Percentiles rank a stretch among this genome's conserved stretches.
phyloP scores from a whole-genome alignment of 257 asterid species.

The Thymus quinquecostatus region DNA sequence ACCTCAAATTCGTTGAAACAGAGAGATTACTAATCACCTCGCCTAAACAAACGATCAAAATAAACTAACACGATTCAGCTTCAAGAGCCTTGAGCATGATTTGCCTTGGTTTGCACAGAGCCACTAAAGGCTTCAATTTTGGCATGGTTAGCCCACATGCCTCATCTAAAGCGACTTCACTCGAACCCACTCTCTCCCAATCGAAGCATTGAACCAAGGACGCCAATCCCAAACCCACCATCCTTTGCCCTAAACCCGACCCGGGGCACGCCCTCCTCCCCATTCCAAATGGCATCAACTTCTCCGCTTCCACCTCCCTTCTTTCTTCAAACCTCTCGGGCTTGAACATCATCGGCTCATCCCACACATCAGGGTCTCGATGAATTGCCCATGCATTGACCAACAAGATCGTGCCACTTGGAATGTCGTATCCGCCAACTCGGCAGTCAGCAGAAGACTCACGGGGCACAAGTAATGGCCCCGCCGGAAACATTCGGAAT shows the following conservation, averaged over 20 bases:
- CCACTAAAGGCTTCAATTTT: constrained; percentile 44
- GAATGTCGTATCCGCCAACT: constrained; percentile 47
- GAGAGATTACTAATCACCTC: no score
- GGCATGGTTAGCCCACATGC: constrained; percentile 51
- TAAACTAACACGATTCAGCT: no score
- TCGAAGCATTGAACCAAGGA: constrained; percentile 49
- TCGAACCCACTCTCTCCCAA: constrained; percentile 35
- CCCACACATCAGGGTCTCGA: constrained; percentile 46
- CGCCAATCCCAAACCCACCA: constrained; percentile 45
- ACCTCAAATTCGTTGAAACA: no score
- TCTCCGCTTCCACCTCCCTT: constrained; percentile 29
- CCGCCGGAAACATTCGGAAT: constrained; percentile 33
- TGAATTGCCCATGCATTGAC: constrained; percentile 51
- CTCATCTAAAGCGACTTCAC: constrained; percentile 41
- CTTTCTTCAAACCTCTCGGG: constrained; percentile 47
- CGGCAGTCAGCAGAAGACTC: constrained; percentile 45
- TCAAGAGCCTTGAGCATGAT: not conserved
- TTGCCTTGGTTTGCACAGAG: constrained; percentile 40
- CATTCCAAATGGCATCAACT: constrained; percentile 45
- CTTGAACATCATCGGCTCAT: constrained; percentile 36
- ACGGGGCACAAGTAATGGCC: constrained; percentile 46
- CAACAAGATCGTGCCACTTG: constrained; percentile 40
- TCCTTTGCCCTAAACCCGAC: constrained; percentile 35
- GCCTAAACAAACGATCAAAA: no score
- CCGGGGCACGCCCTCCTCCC: constrained; percentile 58